A percentile compares a stretch with the other conserved stretches of the same genome.
Conservation (phyloP, 768 basidiomycete genomes). For the Pleurotus tuber-regium region DNA sequence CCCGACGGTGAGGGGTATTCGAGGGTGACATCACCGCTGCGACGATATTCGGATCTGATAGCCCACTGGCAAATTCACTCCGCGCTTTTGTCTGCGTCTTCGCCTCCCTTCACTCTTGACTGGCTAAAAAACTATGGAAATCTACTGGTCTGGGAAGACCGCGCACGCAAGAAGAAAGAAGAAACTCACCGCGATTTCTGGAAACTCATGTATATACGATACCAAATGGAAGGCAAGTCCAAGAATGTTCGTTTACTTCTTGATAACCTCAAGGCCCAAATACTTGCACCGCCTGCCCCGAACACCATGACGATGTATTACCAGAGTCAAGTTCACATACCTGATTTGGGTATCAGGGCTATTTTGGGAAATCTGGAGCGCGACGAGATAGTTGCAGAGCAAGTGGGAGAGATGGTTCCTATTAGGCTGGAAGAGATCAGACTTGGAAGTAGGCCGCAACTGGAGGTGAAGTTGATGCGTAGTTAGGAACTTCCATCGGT, state of each 20-base stretch:
- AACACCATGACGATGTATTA: conserved; percentile 13
- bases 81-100: conserved; percentile 49
- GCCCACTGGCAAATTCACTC: conserved; percentile 94
- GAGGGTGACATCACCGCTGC: conserved; percentile 82
- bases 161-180: conserved; percentile 25
- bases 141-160: conserved; percentile 36
- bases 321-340: conserved; percentile 19
- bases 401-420: conserved; percentile 12
- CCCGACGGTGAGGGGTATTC: conserved; percentile 75
- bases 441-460: conserved; percentile 25
- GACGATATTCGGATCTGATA: conserved; percentile 80
- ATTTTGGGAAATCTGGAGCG: conserved; percentile 6
- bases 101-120: conserved; percentile 41
- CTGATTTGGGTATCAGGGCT: conserved; percentile 21
- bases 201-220: conserved; percentile 33
- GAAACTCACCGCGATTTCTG: conserved; percentile 32
- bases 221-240: conserved; percentile 29
- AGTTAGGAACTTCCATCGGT: too few relatives aligned
- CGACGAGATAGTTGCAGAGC: neutral
- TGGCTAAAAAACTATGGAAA: conserved; percentile 44
- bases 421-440: conserved; percentile 26
- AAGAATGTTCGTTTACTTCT: conserved; percentile 21
- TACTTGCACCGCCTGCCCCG: conserved; percentile 8
- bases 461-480: too few relatives aligned
- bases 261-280: conserved; percentile 21